Evolutionary conservation across 306 rosid genomes (phyloP), one percentile per base, ranked within the genome.

Genomic region (Luffa aegyptiaca): DNA sequence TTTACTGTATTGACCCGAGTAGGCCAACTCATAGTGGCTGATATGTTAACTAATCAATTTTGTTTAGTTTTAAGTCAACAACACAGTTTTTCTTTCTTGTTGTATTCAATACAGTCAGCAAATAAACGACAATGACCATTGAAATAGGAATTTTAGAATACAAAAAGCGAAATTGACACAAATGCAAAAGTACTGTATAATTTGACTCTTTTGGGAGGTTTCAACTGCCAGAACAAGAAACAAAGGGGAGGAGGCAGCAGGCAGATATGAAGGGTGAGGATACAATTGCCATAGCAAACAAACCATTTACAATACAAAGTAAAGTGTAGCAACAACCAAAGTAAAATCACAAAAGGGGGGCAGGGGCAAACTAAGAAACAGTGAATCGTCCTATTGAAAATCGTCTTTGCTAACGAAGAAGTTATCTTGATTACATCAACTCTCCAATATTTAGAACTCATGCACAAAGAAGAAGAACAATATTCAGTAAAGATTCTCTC

Each of bases 231-330:
- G 31, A 61, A 61, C 6, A 13, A 71, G 76, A 71, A 71, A 45
- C 76, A 21, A 45, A 41, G 33, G 69, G 46, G 70, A 69, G 35
- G 36, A 69, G 35, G 36, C 18, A 46, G 77, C 42, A 49, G 8
- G 14, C 11, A 51, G 62, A 7, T 49, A 33, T 52, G 39, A 75
- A 8, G 64, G 63, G 59, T 17, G 26, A 75, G 39, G 68, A 56
- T 56, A 76, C 51, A 56, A 39, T 56, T 78, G 78, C 76, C 45
- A 81, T 61, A 81, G 85, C 85, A 81, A 87, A 83, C 88, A 82
- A 88, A 83, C 77, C 89, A 82, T 83, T 85, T 89, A 81, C 85
- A 69, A 79, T 77, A 85, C 86, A 83, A 81, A 58, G 80, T 73
- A 81, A 63, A 69, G 73, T 86, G 74, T 71, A 66, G 80, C 81